Base-by-base conservation (phyloP, 2,329 filamentous ascomycete species). In the Trichoderma sp. region DNA sequence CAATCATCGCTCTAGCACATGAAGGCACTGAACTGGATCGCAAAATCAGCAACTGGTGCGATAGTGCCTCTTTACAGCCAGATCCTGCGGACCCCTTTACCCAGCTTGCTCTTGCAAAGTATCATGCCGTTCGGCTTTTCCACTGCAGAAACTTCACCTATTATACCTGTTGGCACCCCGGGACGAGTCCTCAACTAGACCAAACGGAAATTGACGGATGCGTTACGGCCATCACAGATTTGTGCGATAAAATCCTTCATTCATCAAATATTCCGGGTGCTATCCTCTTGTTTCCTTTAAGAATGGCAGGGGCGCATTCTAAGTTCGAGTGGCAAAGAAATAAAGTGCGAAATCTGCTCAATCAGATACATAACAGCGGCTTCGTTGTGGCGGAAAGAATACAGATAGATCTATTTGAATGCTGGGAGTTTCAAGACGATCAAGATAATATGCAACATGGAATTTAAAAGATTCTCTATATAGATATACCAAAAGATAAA, bases 341-440 rank as follows among this genome's bases (percentile, higher is more conserved):
- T 0, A 65, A 17, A 3, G 23, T 75, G 4, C 0, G 74, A 0
- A 32, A 11, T 0, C 0, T 75, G 0, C 73, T 79, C 0, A 9
- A 57, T 4, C 47, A 28, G 0, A 65, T 79, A 2, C 71, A 74
- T 12, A 68, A 67, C 2, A 71, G 73, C 11, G 78, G 78, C 2
- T 79, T 78, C 1, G 34, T 76, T 1, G 75, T 78, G 0, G 75
- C 77, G 0, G 72, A 74, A 1, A 74, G 73, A 23, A 75, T 79
- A 5, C 68, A 53, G 1, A 4, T 57, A 2, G 78, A 79, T 12
- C 66, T 79, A 17, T 17, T 70, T 2, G 73, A 75, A 6, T n/a
- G 76, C 0, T 79, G 77, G 77, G 6, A 72, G 0, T 73, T 70
- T 34, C 34, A 50, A 12, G 32, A 28, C 59, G 30, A 71, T 28